Evolutionary conservation across 2,329 filamentous ascomycete genomes (phyloP).

Genomic region (Pseudogymnoascus sp.): DNA sequence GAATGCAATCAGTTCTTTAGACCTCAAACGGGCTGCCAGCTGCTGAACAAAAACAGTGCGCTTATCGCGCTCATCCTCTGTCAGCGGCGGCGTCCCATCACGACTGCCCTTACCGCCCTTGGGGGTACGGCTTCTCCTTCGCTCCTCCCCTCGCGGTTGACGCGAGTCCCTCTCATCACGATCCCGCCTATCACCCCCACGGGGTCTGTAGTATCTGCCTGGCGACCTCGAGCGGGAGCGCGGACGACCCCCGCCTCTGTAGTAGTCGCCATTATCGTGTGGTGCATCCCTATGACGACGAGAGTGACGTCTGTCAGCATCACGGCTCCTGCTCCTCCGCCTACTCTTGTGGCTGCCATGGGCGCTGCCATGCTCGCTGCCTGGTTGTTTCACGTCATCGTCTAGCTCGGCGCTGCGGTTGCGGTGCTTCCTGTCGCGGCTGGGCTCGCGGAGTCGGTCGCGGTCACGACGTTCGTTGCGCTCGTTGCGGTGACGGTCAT

Average conservation of each 20-base stretch:
- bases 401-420: slow-evolving; percentile 45
- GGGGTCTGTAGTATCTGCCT: slow-evolving; percentile 47
- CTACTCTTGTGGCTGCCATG: slow-evolving; percentile 68
- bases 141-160: slow-evolving; percentile 32
- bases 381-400: slow-evolving; percentile 55
- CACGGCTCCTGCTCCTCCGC: slow-evolving; percentile 71
- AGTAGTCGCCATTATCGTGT: slow-evolving; percentile 60
- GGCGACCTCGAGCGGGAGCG: slow-evolving; percentile 69
- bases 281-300: slow-evolving; percentile 58
- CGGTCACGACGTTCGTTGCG: slow-evolving; percentile 46
- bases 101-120: slow-evolving; percentile 31
- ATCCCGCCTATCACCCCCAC: slow-evolving; percentile 39
- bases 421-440: slow-evolving; percentile 49
- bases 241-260: slow-evolving; percentile 56
- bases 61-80: slow-evolving; percentile 92
- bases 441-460: slow-evolving; percentile 48
- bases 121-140: slow-evolving; percentile 34
- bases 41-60: slow-evolving; percentile 98
- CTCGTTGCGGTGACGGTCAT: slow-evolving; percentile 50
- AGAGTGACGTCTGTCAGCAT: slow-evolving; percentile 66
- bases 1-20: slow-evolving; percentile 86
- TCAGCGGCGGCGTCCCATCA: slow-evolving; percentile 63
- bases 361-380: slow-evolving; percentile 66
- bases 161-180: slow-evolving; percentile 42
- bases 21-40: slow-evolving; percentile 85